Percentiles rank a stretch among this genome's conserved stretches.
phyloP scores from a whole-genome alignment of 164 flowering plant genomes.

The Cinnamomum micranthum region DNA sequence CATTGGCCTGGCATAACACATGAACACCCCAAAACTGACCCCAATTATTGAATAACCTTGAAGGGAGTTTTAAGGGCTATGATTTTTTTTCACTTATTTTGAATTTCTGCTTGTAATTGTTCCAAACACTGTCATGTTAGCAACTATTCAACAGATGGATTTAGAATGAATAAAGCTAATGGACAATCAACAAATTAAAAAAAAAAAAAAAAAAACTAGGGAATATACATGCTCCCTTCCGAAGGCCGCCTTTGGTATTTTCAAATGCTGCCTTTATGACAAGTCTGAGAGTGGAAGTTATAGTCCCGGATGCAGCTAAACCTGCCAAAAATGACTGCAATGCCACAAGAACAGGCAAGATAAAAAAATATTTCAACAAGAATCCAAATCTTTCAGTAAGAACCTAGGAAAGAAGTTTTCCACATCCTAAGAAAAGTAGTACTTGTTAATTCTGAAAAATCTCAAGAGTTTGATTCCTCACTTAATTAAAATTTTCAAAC shows the following conservation, averaged over 20 bases:
- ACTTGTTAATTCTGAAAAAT: not conserved
- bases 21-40: too few relatives aligned
- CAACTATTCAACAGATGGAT: too few relatives aligned
- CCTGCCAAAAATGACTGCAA: slow-evolving; percentile 75
- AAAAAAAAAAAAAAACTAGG: not conserved
- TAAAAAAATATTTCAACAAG: not conserved
- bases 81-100: too few relatives aligned
- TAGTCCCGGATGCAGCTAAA: slow-evolving; percentile 26
- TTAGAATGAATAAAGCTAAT: too few relatives aligned
- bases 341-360: slow-evolving; percentile 3
- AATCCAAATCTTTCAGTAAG: too few relatives aligned
- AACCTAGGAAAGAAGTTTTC: not conserved
- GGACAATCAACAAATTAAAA: too few relatives aligned
- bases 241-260: slow-evolving; percentile 52
- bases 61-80: too few relatives aligned
- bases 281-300: slow-evolving; percentile 35
- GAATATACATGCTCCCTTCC: slow-evolving; percentile 63
- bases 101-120: too few relatives aligned
- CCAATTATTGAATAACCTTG: too few relatives aligned
- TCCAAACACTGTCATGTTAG: too few relatives aligned
- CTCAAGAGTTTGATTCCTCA: not conserved
- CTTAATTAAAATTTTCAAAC: not conserved
- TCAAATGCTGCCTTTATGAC: slow-evolving; percentile 74
- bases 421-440: not conserved
- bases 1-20: too few relatives aligned